Base-by-base conservation (phyloP, 352 stramenopile species). In the Aphanomyces euteiches region DNA sequence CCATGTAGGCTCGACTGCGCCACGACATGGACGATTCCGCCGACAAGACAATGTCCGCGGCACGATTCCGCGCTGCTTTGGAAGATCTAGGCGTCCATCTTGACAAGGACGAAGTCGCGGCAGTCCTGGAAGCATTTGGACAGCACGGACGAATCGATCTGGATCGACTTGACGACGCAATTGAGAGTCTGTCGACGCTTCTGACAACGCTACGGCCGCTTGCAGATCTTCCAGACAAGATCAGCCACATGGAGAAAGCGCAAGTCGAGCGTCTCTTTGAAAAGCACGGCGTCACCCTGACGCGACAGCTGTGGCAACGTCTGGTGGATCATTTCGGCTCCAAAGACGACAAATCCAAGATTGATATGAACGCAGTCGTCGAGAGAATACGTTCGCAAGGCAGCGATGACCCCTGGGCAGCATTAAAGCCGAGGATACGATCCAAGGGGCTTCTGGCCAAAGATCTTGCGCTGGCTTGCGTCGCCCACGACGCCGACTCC, bases 101-200 rank as follows among this genome's bases (percentile, higher is more conserved):
- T 8, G 28, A 17, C 12, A 45, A 67, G 21, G 19, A 19, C 21
- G 41, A 56, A 39, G 43, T 67, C 38, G 4, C 40, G 3, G 13
- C 13, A 28, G 43, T 67, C 59, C 54, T 67, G 59, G 59, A 19
- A 12, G 43, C 15, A 0, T 67, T 67, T 41, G 59, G 59, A 6
- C 36, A 36, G 2, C 19, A 54, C 15, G 41, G 41, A 5, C 17
- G 54, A 3, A 37, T 61, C 17, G 54, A 61, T 28, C 28, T 61
- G 34, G 28, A 37, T 12, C 54, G 43, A 45, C 28, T 61, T 0
- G 2, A 45, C 17, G 17, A 61, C 7, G 28, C 17, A 19, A 37
- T 40, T 2, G 28, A 61, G 43, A n/a, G 10, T 45, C 39, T 37
- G 5, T 45, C 39, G 54, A 12, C 7, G 6, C 54, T 61, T 7